Conservation (phyloP, 2,329 filamentous ascomycete genomes). For the Truncatella angustata region DNA sequence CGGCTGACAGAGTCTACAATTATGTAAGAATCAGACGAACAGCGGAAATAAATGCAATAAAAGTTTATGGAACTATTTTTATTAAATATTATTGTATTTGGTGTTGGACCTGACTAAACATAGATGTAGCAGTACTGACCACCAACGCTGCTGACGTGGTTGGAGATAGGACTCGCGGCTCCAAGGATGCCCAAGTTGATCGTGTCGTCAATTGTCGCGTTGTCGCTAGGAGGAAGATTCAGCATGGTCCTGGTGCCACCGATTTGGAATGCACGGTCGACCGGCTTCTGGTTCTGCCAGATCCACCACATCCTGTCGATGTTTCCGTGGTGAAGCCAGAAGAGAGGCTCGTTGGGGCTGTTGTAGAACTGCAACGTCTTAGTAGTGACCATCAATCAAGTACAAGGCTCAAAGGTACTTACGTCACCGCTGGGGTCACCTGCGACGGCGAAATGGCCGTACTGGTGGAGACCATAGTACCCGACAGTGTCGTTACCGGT, state of each 20-base stretch:
- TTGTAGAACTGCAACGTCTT: neutral
- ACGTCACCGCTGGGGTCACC: slow-evolving; percentile 30
- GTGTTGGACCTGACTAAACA: neutral
- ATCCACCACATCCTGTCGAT: slow-evolving; percentile 25
- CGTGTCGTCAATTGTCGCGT: slow-evolving; percentile 21
- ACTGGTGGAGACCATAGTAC: slow-evolving; percentile 25
- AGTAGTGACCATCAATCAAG: neutral
- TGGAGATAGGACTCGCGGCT: neutral
- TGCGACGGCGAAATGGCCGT: slow-evolving; percentile 33
- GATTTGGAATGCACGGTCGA: slow-evolving; percentile 16
- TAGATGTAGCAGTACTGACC: slow-evolving; percentile 10
- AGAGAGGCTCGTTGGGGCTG: slow-evolving; percentile 1
- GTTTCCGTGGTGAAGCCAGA: slow-evolving; percentile 12
- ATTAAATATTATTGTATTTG: neutral
- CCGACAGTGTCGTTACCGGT: slow-evolving; percentile 1
- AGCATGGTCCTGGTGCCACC: slow-evolving; percentile 21
- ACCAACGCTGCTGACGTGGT: slow-evolving; percentile 8
- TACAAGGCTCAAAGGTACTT: neutral
- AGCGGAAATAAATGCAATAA: too few relatives aligned
- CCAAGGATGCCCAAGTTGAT: slow-evolving; percentile 16
- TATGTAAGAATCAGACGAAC: too few relatives aligned
- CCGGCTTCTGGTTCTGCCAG: slow-evolving; percentile 22
- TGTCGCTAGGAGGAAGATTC: slow-evolving; percentile 17
- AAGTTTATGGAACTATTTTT: too few relatives aligned
- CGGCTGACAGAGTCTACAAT: too few relatives aligned